Evolutionary conservation across 495 filamentous ascomycete genomes (phyloP), one percentile per base, ranked within the genome.

Genomic region (Parachaetomium inaequale): DNA sequence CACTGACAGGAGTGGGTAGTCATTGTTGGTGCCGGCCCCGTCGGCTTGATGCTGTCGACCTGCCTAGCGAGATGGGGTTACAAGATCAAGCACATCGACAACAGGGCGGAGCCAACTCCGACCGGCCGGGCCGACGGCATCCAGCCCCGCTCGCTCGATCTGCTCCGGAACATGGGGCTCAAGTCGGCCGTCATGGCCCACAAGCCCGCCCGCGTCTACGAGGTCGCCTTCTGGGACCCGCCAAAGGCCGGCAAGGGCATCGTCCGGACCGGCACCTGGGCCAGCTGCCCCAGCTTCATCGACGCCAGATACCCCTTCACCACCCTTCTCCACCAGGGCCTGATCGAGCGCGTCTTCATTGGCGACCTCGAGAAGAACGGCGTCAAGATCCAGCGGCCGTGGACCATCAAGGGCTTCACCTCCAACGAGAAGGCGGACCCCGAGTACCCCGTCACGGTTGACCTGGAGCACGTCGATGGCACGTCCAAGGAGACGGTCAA

Each of bases 11-110:
- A 8, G 1, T n/a, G 42, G n/a, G 15, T 49, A 81, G 90, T 95
- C 68, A 92, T 96, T 68, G 80, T 96, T 59, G 92, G 92, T 62
- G 92, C 92, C 52, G 91, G 92, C 34, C 91, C 92, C n/a, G 91
- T 90, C 31, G 92, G 92, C 43, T 82, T 95, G 56, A 83, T 93
- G 68, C 82, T 96, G 15, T 92, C 89, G n/a, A 88, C 91, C 19
- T 92, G 88, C 74, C 79, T 92, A 21, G 82, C 84, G 54, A 83
- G 88, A 64, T 88, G 85, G 74, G 88, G 88, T 7, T 88, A 89
- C 69, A 83, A 79, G 57, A 83, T 87, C 36, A 82, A 85, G 62
- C 81, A 90, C 64, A 84, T 91, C 63, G 89, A 92, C 71, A 88
- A 91, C 69, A 81, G 87, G 28, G 74, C 83, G 6, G 83, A 85